Conservation (phyloP, 768 basidiomycete species). For the Podaxis rugospora region DNA sequence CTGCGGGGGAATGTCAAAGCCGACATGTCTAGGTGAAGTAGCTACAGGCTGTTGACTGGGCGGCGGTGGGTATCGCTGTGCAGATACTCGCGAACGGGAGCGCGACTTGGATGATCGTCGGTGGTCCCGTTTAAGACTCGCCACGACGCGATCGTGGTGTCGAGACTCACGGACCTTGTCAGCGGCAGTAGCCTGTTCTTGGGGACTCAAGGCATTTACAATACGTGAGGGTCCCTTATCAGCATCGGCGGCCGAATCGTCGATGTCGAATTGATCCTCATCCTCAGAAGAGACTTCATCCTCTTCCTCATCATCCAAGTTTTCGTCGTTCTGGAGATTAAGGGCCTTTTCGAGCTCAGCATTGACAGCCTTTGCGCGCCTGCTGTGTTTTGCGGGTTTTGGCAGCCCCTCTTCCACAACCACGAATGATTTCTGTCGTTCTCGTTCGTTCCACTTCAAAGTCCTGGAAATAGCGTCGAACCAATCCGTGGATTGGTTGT, state of each 20-base stretch:
- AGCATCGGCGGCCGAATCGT: constrained; percentile 73
- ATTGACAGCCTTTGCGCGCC: constrained; percentile 18
- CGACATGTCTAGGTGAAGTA: constrained; percentile 46
- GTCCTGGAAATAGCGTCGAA: constrained; percentile 96
- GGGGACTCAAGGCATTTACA: constrained; percentile 9
- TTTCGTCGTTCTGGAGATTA: constrained; percentile 35
- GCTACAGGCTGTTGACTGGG: constrained; percentile 41
- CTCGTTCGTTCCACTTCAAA: constrained; percentile 98
- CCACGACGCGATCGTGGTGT: constrained; percentile 5
- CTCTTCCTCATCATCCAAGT: constrained; percentile 45
- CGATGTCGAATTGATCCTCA: constrained; percentile 86
- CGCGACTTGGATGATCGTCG: constrained; percentile 32
- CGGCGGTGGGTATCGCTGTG: constrained; percentile 39
- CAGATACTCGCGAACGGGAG: constrained; percentile 36
- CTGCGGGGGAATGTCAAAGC: constrained; percentile 36
- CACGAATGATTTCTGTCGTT: constrained; percentile 97
- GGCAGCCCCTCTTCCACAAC: constrained; percentile 87
- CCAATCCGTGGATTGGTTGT: constrained; percentile 98
- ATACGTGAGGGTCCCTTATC: constrained; percentile 19
- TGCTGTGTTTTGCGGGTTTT: constrained; percentile 30
- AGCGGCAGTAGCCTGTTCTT: constrained; percentile 13
- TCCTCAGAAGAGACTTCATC: constrained; percentile 51
- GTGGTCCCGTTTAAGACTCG: constrained; percentile 11
- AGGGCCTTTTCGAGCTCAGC: constrained; percentile 13
- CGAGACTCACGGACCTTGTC: constrained; percentile 13